These are phyloP conservation scores for Colletotrichum trifolii DNA, from an alignment of 2,329 filamentous ascomycete genomes.

Conservation along the genomic window DNA sequence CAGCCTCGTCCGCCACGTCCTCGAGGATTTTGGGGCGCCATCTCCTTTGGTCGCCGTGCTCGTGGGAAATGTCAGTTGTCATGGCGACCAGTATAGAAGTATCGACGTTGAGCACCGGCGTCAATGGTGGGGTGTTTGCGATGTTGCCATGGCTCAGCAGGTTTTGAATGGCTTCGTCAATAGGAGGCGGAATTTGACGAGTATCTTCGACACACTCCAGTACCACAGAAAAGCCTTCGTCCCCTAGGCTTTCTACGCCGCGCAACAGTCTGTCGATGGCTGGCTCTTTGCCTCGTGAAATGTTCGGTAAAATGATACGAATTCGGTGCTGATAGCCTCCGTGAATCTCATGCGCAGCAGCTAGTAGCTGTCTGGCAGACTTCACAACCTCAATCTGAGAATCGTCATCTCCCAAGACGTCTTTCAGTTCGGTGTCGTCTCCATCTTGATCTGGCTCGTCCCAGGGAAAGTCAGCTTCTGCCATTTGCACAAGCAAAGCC, in stretches of 20 bases:
- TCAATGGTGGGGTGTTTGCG: slow-evolving; percentile 41
- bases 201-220: slow-evolving; percentile 42
- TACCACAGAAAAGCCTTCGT: slow-evolving; percentile 43
- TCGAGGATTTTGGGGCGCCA: slow-evolving; percentile 43
- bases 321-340: slow-evolving; percentile 47
- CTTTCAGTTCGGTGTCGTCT: slow-evolving; percentile 44
- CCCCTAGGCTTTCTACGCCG: slow-evolving; percentile 42
- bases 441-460: slow-evolving; percentile 41
- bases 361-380: slow-evolving; percentile 45
- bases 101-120: slow-evolving; percentile 51
- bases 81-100: slow-evolving; percentile 53
- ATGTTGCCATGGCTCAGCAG: slow-evolving; percentile 43
- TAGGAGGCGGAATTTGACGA: slow-evolving; percentile 40
- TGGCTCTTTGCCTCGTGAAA: slow-evolving; percentile 41
- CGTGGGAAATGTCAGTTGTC: slow-evolving; percentile 53
- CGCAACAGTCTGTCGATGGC: slow-evolving; percentile 48
- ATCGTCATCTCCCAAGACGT: slow-evolving; percentile 49
- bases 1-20: slow-evolving; percentile 33
- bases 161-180: slow-evolving; percentile 44
- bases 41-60: slow-evolving; percentile 43
- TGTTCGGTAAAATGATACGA: slow-evolving; percentile 49
- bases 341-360: slow-evolving; percentile 48
- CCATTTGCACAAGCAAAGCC: slow-evolving; percentile 51
- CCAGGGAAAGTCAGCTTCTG: slow-evolving; percentile 53
- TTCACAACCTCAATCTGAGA: slow-evolving; percentile 41